phyloP scores from a whole-genome alignment of 1,284 basidiomycete species.

The Chalciporus sp. region DNA sequence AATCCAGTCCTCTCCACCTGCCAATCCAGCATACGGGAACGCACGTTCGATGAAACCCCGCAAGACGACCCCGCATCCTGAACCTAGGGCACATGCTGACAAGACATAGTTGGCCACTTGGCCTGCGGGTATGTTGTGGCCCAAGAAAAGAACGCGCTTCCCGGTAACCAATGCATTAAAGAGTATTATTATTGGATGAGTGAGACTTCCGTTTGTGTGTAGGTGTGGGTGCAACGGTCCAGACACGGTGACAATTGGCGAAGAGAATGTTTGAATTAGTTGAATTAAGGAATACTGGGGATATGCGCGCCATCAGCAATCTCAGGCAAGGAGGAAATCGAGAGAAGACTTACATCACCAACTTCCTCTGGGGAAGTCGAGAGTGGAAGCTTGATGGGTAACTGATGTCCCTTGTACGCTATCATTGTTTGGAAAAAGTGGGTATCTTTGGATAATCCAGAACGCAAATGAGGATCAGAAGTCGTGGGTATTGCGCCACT shows the following conservation, averaged over 20 bases:
- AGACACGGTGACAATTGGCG: constrained; percentile 59
- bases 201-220: constrained; percentile 88
- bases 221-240: constrained; percentile 90
- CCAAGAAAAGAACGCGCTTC: constrained; percentile 93
- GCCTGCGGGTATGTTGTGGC: constrained; percentile 83
- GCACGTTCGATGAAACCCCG: constrained; percentile 86
- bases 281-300: constrained; percentile 89
- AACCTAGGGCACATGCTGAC: constrained; percentile 89
- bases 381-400: constrained; percentile 88
- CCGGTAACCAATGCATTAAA: constrained; percentile 95
- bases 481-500: constrained; percentile 40
- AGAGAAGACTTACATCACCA: constrained; percentile 74
- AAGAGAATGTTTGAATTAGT: constrained; percentile 87
- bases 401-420: constrained; percentile 73
- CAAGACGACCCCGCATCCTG: constrained; percentile 84
- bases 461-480: constrained; percentile 45
- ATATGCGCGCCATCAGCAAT: constrained; percentile 14
- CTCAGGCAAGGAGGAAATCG: neutral
- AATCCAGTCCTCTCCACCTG: constrained; percentile 88
- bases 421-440: constrained; percentile 90
- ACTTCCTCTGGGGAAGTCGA: constrained; percentile 91
- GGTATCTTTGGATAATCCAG: constrained; percentile 78
- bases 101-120: constrained; percentile 90
- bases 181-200: constrained; percentile 91
- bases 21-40: constrained; percentile 93